Base-by-base conservation (phyloP, 2,329 filamentous ascomycete genomes). In the Rhynchosporium agropyri region DNA sequence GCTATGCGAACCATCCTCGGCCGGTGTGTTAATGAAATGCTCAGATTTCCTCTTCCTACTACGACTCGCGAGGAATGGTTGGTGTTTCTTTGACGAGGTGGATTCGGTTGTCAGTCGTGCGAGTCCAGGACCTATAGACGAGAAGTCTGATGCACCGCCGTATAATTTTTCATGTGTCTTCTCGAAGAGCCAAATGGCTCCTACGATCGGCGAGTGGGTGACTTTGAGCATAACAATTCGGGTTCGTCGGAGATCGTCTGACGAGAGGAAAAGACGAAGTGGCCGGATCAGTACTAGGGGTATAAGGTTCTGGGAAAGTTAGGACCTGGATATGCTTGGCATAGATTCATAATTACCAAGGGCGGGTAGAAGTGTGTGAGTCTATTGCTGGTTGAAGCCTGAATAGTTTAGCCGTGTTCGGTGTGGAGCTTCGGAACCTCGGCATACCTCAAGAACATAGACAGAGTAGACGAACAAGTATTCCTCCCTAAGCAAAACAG, bases 401-500 rank as follows among this genome's bases (percentile, higher is more conserved):
- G 80, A 1, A 36, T 29, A 26, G 4, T 33, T 62, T 56, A 62
- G 60, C 33, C 33, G 50, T 15, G 43, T 38, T 43, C 20, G 4
- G 20, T n/a, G 43, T 46, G 20, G 15, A 31, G 2, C 63, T 33
- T 45, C 2, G 28, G n/a, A 6, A 42, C 2, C 28, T 43, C 1
- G 26, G 45, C 57, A 29, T 62, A 69, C 68, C 55, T 87, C 83
- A 61, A 87, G 80, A 68, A 87, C 86, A 74, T 87, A 86, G 57
- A 85, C 81, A 68, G 81, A 84, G 75, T 87, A 93, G 70, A 92
- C 86, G 72, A 90, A 92, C 40, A 93, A 81, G 71, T 93, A 93
- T 75, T 94, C 90, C 72, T 92, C 90, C 63, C 81, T 81, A 45
- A 36, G 13, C 31, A 40, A 29, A 51, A 8, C 12, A 4, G 54